These are phyloP conservation scores for Oidiodendron maius DNA, from an alignment of 495 filamentous ascomycete species.

Conservation along the genomic window DNA sequence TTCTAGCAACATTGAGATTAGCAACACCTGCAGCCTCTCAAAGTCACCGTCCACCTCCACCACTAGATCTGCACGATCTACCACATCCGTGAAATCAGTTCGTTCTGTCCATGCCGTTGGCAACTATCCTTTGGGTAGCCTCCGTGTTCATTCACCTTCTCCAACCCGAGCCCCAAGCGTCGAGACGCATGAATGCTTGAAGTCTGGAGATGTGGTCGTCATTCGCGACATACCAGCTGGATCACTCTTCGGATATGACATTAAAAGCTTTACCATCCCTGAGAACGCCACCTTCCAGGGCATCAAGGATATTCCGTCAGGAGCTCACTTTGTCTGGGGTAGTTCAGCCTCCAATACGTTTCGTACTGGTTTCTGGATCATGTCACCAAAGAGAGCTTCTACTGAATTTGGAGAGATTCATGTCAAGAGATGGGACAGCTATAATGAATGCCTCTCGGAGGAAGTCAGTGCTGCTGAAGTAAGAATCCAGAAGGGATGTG, in stretches of 20 bases:
- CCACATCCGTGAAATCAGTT: slow-evolving; percentile 12
- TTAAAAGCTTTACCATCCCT: slow-evolving; percentile 30
- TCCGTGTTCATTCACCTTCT: slow-evolving; percentile 27
- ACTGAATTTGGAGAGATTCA: slow-evolving; percentile 32
- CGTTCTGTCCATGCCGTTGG: slow-evolving; percentile 27
- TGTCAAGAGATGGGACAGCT: slow-evolving; percentile 56
- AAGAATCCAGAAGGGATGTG: slow-evolving; percentile 24
- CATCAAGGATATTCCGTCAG: slow-evolving; percentile 53
- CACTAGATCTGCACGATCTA: slow-evolving; percentile 5
- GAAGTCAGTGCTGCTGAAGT: slow-evolving; percentile 31
- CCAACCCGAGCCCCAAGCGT: slow-evolving; percentile 3
- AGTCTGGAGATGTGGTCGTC: slow-evolving; percentile 36
- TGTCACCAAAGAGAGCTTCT: slow-evolving; percentile 12
- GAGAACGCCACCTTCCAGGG: slow-evolving; percentile 37
- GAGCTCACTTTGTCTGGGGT: slow-evolving; percentile 54
- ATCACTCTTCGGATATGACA: slow-evolving; percentile 41
- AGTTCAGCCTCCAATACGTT: slow-evolving; percentile 36
- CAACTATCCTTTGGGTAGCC: slow-evolving; percentile 27
- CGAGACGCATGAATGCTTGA: slow-evolving; percentile 11
- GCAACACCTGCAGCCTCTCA: slow-evolving; percentile 5
- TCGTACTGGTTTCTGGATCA: slow-evolving; percentile 57
- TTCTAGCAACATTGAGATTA: slow-evolving; percentile 2
- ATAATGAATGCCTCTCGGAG: slow-evolving; percentile 39
- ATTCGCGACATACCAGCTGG: slow-evolving; percentile 33
- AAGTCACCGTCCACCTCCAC: slow-evolving; percentile 12